Evolutionary conservation across 108 stramenopile species (phyloP), one percentile per base, ranked within the genome.

Genomic region (Aureococcus anophagefferens): DNA sequence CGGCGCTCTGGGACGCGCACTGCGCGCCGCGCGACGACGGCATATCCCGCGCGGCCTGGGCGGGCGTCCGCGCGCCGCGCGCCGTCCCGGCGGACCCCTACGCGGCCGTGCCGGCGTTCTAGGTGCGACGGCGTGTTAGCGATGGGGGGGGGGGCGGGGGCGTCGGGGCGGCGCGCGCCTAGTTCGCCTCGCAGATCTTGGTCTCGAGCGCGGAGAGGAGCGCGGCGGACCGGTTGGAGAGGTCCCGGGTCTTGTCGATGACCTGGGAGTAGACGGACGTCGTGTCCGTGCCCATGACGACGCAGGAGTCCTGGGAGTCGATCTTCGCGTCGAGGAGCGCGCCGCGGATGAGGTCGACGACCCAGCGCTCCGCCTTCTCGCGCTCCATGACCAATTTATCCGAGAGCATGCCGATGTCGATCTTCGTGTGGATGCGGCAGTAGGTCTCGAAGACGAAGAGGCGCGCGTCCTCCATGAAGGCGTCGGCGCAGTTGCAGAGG

Each of bases 381-480:
- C 85, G 78, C 71, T 95, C 87, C 92, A 98, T 94, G 77, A 91
- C 90, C 67, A 96, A 86, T 82, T 96, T 94, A 35, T 89, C 88
- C 11, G 95, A 95, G 72, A 99, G 85, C 67, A 90, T 92, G 34
- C 72, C 72, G 73, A 98, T 87, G 76, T 98, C 96, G 77, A 99
- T 92, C 85, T 93, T 96, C 84, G 93, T 88, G 89, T 99, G 96
- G 77, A 99, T 96, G 65, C 95, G 85, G 78, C 98, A 99, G 80
- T 96, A 97, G 69, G 97, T 97, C 83, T 99, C 98, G 85, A 98
- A 98, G 64, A 98, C 93, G 88, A 98, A 95, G 37, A 94, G 91
- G 29, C 98, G 85, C 28, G 98, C 97, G 70, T 93, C 94, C 79
- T 96, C 95, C 94, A 98, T 93, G 81, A 99, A 98, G 72, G 92